Conservation (phyloP, 2,329 filamentous ascomycete genomes). For the Colletotrichum acutatum region DNA sequence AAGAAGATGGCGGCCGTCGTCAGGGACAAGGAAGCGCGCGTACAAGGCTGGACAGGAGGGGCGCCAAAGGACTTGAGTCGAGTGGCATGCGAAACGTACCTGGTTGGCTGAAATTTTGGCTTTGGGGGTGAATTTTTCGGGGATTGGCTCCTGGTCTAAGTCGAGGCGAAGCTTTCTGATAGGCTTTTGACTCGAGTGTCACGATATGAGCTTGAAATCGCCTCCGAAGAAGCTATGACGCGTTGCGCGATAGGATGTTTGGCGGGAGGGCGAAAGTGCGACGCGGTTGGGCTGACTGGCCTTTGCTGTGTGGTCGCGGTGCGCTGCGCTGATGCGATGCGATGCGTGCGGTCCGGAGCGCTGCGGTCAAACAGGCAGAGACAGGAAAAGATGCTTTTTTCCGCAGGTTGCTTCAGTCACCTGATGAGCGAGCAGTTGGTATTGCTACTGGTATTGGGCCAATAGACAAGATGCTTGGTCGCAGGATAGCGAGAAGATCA, state of each 20-base stretch:
- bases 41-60: slow-evolving; percentile 32
- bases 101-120: slow-evolving; percentile 31
- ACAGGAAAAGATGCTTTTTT: slow-evolving; percentile 41
- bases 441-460: slow-evolving; percentile 49
- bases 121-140: slow-evolving; percentile 8
- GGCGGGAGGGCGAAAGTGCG: slow-evolving; percentile 28
- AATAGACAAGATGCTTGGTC: slow-evolving; percentile 54
- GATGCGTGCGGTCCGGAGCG: slow-evolving; percentile 3
- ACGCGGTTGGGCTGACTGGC: slow-evolving; percentile 35
- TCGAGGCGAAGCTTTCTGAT: slow-evolving; percentile 35
- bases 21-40: slow-evolving; percentile 31
- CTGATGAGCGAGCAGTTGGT: slow-evolving; percentile 51
- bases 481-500: slow-evolving; percentile 36
- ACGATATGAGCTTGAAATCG: slow-evolving; percentile 33
- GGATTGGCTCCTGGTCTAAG: slow-evolving; percentile 27
- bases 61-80: slow-evolving; percentile 30
- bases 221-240: slow-evolving; percentile 31
- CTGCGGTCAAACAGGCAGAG: slow-evolving; percentile 16
- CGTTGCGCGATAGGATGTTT: slow-evolving; percentile 12
- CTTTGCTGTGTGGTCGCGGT: slow-evolving; percentile 39
- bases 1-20: slow-evolving; percentile 17
- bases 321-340: slow-evolving; percentile 14
- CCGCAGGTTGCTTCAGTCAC: slow-evolving; percentile 62
- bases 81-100: slow-evolving; percentile 33
- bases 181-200: slow-evolving; percentile 36